Base-by-base conservation (phyloP, 139 green algal species). In the Penium margaritaceum region DNA sequence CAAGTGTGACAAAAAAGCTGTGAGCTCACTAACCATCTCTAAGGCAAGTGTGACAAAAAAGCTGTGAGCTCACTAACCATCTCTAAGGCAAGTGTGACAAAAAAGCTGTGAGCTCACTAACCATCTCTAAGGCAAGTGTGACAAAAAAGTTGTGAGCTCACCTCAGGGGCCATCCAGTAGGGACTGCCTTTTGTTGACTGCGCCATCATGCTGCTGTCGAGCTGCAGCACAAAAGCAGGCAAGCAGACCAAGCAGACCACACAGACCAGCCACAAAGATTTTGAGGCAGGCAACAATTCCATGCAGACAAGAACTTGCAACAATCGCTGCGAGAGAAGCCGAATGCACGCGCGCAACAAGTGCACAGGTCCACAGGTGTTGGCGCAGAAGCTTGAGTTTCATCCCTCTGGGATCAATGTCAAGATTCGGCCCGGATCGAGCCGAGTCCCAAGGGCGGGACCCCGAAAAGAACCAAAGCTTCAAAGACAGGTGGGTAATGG, bases 191-290 rank as follows among this genome's bases (percentile, higher is more conserved):
- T 60, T n/a, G 51, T 60, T 3, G 51, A 60, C 24, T 24, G 30
- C 30, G 51, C 51, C 51, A 60, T 60, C 51, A 60, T 60, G 51
- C 51, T 60, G n/a, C 51, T n/a, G 1, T 60, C 51, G 24, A 60
- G 19, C 51, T 60, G 51, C 14, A 0, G 44, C n/a, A 6, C 47
- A 58, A 1, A 58, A n/a, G n/a, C n/a, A 12, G 14, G 47, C 9
- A 33, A 58, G 47, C 1, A 0, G 47, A 21, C 27, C 21, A 0
- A 21, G 47, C 14, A 58, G 41, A 12, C 7, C 9, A 21, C 9
- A 12, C 9, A 51, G 12, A 12, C 21, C 21, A n/a, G 47, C 4
- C 21, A 21, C 21, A 58, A n/a, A 58, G 5, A n/a, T 3, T 5
- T 1, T 58, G 29, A 27, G 44, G 44, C 3, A 55, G 3, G 2